phyloP scores from a whole-genome alignment of 345 rosid genomes.

The Syzygium grande region DNA sequence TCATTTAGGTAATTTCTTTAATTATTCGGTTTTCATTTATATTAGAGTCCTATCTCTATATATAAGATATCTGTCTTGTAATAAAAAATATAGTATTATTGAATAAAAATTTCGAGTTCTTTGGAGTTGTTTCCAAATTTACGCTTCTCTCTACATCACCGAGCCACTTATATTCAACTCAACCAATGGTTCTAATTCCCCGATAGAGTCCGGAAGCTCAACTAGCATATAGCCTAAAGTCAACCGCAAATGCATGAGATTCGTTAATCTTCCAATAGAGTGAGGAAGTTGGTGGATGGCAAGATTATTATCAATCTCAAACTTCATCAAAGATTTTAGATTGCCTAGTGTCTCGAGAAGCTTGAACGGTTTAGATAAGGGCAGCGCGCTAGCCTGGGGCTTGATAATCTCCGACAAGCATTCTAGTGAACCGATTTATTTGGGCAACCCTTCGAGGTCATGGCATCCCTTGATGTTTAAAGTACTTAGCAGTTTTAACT shows the following conservation, averaged over 20 bases:
- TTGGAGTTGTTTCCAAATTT: too few relatives aligned
- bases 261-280: neutral
- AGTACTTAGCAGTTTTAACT: neutral
- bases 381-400: accelerated
- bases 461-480: neutral
- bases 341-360: neutral
- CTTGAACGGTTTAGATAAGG: neutral
- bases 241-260: neutral
- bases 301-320: neutral
- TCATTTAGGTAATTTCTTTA: too few relatives aligned
- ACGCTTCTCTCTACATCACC: too few relatives aligned
- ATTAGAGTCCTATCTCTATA: too few relatives aligned
- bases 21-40: too few relatives aligned
- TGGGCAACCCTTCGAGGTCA: neutral
- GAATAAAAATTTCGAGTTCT: too few relatives aligned
- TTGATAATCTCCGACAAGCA: neutral
- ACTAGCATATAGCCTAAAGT: neutral
- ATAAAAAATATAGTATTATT: too few relatives aligned
- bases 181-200: neutral
- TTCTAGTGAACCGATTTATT: neutral
- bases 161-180: neutral
- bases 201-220: neutral
- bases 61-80: too few relatives aligned
- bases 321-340: neutral
- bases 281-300: neutral